Evolutionary conservation across 2,329 filamentous ascomycete species (phyloP).

Genomic region (Myriosclerotinia scirpicola): DNA sequence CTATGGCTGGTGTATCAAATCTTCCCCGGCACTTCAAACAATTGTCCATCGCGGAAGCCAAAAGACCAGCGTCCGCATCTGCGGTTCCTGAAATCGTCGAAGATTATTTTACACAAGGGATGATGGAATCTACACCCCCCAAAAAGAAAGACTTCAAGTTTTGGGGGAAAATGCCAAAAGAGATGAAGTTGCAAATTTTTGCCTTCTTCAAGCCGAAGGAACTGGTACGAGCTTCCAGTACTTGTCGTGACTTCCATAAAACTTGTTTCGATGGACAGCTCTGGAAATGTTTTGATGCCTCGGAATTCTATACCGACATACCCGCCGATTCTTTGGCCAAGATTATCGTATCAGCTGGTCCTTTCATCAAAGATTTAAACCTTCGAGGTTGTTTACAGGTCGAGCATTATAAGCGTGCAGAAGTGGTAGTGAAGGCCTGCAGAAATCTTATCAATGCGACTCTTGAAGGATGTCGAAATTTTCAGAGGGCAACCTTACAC

Average conservation of each 20-base stretch:
- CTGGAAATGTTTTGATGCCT: conserved; percentile 82
- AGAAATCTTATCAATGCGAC: conserved; percentile 84
- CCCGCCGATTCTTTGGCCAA: conserved; percentile 79
- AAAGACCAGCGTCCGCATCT: conserved; percentile 29
- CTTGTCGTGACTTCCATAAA: conserved; percentile 75
- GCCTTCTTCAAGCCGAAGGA: conserved; percentile 76
- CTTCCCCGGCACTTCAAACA: conserved; percentile 31
- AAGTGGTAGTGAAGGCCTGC: conserved; percentile 79
- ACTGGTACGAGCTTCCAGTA: conserved; percentile 73
- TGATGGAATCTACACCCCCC: conserved; percentile 26
- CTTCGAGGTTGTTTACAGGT: conserved; percentile 89
- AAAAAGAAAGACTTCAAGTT: conserved; percentile 57
- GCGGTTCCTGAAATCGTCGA: conserved; percentile 37
- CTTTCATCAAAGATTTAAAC: conserved; percentile 89
- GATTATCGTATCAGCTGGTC: conserved; percentile 81
- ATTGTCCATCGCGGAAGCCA: conserved; percentile 28
- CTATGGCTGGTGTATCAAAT: conserved; percentile 29
- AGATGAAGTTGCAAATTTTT: conserved; percentile 78
- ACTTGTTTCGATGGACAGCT: conserved; percentile 94
- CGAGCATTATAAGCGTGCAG: conserved; percentile 73
- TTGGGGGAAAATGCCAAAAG: conserved; percentile 78
- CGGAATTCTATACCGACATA: conserved; percentile 85
- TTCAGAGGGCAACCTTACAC: conserved; percentile 74
- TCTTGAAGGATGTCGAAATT: conserved; percentile 85
- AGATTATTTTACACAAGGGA: conserved; percentile 39